Conservation (phyloP, 768 basidiomycete species). For the Pleurotus tuoliensis region DNA sequence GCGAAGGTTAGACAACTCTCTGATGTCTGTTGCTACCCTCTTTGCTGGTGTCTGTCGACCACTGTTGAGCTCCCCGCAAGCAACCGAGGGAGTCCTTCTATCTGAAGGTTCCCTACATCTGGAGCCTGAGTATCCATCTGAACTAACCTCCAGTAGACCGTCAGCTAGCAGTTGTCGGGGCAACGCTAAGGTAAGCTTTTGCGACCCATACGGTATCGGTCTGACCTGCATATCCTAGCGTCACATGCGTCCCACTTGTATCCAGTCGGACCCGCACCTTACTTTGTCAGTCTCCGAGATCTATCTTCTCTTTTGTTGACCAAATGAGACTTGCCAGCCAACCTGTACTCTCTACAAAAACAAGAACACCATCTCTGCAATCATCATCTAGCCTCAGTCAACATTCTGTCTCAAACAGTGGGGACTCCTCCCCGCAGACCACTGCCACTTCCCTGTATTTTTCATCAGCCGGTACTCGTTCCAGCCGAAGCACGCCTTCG, state of each 20-base stretch:
- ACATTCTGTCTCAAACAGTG: slow-evolving; percentile 32
- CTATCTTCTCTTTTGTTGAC: not conserved
- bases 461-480: slow-evolving; percentile 32
- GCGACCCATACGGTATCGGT: not conserved
- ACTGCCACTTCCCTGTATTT: slow-evolving; percentile 35
- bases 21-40: slow-evolving; percentile 7
- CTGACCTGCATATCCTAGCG: not conserved
- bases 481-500: slow-evolving; percentile 40
- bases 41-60: not conserved
- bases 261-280: slow-evolving; percentile 1
- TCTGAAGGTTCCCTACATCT: not conserved
- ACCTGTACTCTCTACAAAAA: not conserved
- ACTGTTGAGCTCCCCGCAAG: not conserved
- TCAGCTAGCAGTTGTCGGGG: not conserved
- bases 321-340: slow-evolving; percentile 2
- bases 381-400: slow-evolving; percentile 16
- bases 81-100: not conserved
- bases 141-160: not conserved
- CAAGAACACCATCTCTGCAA: slow-evolving; percentile 7
- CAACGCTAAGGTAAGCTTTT: not conserved
- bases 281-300: slow-evolving; percentile 3
- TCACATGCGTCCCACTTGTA: not conserved
- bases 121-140: not conserved
- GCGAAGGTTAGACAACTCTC: not conserved
- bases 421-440: slow-evolving; percentile 47